A percentile compares a stretch with the other conserved stretches of the same genome.
These are phyloP conservation scores for Cyathus striatus DNA, from an alignment of 768 basidiomycete species.

Conservation along the genomic window DNA sequence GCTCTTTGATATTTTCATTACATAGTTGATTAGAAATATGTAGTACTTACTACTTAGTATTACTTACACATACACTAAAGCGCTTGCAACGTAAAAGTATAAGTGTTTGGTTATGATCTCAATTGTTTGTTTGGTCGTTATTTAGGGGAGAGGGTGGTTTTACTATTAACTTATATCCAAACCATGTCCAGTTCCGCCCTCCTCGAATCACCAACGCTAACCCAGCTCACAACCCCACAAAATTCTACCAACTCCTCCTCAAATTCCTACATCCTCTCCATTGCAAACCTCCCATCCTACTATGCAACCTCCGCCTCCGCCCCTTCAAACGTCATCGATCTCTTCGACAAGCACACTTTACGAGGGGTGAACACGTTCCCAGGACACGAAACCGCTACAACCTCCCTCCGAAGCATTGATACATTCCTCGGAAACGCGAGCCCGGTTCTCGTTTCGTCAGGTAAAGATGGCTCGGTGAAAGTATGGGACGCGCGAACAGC, in stretches of 20 bases:
- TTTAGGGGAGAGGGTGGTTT: too few species aligned
- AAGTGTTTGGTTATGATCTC: too few species aligned
- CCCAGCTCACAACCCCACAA: conserved; percentile 10
- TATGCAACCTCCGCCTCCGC: conserved; percentile 63
- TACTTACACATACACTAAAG: too few species aligned
- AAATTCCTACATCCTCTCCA: conserved; percentile 55
- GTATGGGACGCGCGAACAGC: conserved; percentile 70
- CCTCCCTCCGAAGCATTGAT: conserved; percentile 43
- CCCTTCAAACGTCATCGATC: conserved; percentile 59
- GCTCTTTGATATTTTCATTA: too few species aligned
- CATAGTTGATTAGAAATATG: too few species aligned
- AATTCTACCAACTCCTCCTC: conserved; percentile 28
- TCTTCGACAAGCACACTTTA: conserved; percentile 59
- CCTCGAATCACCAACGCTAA: conserved; percentile 21
- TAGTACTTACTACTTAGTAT: too few species aligned
- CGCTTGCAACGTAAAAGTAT: too few species aligned
- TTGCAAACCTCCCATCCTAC: conserved; percentile 39
- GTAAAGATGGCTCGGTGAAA: conserved; percentile 66
- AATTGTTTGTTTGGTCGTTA: too few species aligned
- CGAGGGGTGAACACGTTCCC: conserved; percentile 38
- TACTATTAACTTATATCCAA: too few species aligned
- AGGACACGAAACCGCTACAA: conserved; percentile 57
- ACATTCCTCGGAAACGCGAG: conserved; percentile 34
- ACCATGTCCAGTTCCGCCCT: conserved; percentile 17
- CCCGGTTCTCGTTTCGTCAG: conserved; percentile 54